These are phyloP conservation scores for Ascochyta lentis DNA, from an alignment of 2,329 filamentous ascomycete species.

Conservation along the genomic window DNA sequence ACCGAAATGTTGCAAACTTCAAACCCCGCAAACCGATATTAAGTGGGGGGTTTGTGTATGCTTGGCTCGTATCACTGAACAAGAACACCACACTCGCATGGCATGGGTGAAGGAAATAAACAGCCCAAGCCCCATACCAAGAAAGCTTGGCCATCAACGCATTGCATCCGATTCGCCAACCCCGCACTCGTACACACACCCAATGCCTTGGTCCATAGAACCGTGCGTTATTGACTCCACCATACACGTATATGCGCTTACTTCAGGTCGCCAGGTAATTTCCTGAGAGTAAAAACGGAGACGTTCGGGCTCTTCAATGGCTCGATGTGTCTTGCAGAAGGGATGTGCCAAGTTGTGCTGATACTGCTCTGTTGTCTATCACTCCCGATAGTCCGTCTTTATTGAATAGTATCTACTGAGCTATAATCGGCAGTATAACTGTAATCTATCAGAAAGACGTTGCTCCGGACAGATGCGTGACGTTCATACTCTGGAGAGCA, in stretches of 20 bases:
- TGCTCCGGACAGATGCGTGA: neutral
- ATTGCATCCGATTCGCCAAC: slow-evolving; percentile 21
- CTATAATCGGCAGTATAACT: neutral
- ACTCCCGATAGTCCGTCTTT: slow-evolving; percentile 22
- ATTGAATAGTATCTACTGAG: neutral
- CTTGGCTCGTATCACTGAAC: slow-evolving; percentile 12
- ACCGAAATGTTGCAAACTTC: neutral
- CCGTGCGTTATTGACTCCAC: slow-evolving; percentile 23
- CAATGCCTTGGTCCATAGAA: slow-evolving; percentile 26
- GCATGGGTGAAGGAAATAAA: slow-evolving; percentile 17
- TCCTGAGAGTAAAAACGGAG: neutral
- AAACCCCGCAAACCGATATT: slow-evolving; percentile 24
- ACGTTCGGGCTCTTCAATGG: neutral
- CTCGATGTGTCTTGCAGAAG: neutral
- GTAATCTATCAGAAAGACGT: neutral
- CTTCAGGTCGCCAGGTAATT: slow-evolving; percentile 6
- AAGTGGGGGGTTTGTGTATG: slow-evolving; percentile 18
- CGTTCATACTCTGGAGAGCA: neutral
- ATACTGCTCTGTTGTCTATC: slow-evolving; percentile 27
- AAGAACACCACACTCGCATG: slow-evolving; percentile 11
- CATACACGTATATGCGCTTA: slow-evolving; percentile 6
- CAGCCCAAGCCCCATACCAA: slow-evolving; percentile 20
- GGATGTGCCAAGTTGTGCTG: slow-evolving; percentile 10
- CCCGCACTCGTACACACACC: slow-evolving; percentile 20
- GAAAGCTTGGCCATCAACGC: slow-evolving; percentile 19